Conservation (phyloP, 2,329 filamentous ascomycete species). For the Aspergillus versicolor region DNA sequence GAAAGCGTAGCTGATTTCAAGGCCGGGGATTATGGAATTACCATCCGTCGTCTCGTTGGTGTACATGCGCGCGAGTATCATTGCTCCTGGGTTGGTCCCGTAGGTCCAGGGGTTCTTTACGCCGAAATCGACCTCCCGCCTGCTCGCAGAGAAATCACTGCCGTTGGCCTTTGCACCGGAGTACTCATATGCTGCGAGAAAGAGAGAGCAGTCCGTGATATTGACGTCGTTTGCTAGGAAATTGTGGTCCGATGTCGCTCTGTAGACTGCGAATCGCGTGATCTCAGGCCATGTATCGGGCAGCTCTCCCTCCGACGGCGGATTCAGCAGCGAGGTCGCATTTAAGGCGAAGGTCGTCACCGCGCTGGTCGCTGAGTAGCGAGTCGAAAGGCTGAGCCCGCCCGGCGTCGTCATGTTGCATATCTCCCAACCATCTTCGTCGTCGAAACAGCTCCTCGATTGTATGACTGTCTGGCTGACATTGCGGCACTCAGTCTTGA, state of each 20-base stretch:
- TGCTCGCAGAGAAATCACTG: slow-evolving; percentile 8
- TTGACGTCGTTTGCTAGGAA: slow-evolving; percentile 8
- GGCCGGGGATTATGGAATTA: neutral
- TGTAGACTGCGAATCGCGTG: slow-evolving; percentile 13
- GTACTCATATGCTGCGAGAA: slow-evolving; percentile 14
- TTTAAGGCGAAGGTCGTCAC: slow-evolving; percentile 13
- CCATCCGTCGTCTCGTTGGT: neutral
- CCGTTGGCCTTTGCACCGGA: slow-evolving; percentile 11
- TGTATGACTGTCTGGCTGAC: slow-evolving; percentile 15
- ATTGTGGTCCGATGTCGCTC: slow-evolving; percentile 10
- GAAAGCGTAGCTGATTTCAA: neutral
- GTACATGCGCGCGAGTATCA: neutral
- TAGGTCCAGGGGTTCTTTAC: slow-evolving; percentile 11
- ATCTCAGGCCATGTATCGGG: slow-evolving; percentile 13
- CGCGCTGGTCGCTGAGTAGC: neutral
- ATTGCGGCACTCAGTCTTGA: slow-evolving; percentile 13
- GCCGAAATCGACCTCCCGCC: slow-evolving; percentile 13
- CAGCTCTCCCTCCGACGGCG: neutral
- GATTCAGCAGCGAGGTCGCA: neutral
- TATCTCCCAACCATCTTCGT: neutral
- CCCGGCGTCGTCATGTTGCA: slow-evolving; percentile 18
- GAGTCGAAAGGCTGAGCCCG: slow-evolving; percentile 8
- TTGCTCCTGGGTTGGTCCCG: no score
- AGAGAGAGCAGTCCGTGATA: slow-evolving; percentile 18
- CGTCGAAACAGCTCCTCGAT: slow-evolving; percentile 1